Evolutionary conservation across 2,329 filamentous ascomycete genomes (phyloP).

Genomic region (Paecilomyces niveus): DNA sequence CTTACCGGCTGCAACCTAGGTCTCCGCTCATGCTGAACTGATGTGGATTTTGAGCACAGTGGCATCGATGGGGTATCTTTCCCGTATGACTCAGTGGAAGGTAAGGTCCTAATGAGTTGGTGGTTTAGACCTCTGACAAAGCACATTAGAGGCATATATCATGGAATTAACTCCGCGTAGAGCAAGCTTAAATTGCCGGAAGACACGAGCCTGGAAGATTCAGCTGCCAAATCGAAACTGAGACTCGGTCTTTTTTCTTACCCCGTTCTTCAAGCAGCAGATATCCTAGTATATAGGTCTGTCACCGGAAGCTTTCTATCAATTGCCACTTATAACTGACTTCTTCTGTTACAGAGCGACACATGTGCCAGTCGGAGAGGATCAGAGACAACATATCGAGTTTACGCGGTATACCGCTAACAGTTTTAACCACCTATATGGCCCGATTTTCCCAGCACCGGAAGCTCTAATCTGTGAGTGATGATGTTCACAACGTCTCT

Average conservation of each 20-base stretch:
- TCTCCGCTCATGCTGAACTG: conserved; percentile 74
- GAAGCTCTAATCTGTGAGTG: conserved; percentile 63
- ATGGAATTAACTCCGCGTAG: conserved; percentile 34
- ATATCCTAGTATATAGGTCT: conserved; percentile 78
- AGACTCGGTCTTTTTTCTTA: conserved; percentile 94
- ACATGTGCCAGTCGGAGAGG: conserved; percentile 93
- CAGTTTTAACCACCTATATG: conserved; percentile 76
- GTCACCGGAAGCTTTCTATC: conserved; percentile 1
- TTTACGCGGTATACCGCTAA: conserved; percentile 80
- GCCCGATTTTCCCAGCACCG: conserved; percentile 56
- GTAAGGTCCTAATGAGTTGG: conserved; percentile 36
- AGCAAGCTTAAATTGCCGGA: conserved; percentile 64
- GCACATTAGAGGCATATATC: background rate
- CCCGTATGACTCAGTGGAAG: conserved; percentile 99
- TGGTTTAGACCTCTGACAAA: background rate
- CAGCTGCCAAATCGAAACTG: conserved; percentile 52
- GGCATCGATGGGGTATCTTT: conserved; percentile 87
- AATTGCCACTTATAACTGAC: conserved; percentile 10
- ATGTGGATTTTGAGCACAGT: conserved; percentile 97
- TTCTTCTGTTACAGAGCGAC: conserved; percentile 55
- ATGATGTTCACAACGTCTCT: background rate
- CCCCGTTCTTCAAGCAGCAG: conserved; percentile 89
- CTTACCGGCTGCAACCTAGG: conserved; percentile 36
- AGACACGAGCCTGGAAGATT: conserved; percentile 52
- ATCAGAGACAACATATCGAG: conserved; percentile 90